Percentiles rank a stretch among this genome's conserved stretches.
Conservation (phyloP, 2,329 filamentous ascomycete species). For the Claviceps arundinis region DNA sequence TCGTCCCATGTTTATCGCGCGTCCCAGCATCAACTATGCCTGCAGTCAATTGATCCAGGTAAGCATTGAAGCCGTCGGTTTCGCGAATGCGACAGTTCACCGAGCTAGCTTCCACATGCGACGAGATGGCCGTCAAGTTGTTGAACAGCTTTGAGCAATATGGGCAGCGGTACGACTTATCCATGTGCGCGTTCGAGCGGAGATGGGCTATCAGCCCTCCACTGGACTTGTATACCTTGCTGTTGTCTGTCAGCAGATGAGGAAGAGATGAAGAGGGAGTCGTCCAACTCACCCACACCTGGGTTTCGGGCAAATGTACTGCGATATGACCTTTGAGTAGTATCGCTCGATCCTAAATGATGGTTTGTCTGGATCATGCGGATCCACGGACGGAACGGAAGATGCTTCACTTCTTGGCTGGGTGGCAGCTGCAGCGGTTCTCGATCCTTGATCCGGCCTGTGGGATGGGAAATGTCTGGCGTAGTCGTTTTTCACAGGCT, state of each 20-base stretch:
- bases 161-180: constrained; percentile 26
- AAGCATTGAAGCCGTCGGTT: constrained; percentile 21
- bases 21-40: constrained; percentile 16
- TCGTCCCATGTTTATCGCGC: constrained; percentile 15
- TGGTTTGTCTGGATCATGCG: constrained; percentile 31
- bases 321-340: constrained; percentile 25
- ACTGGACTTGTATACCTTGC: constrained; percentile 26
- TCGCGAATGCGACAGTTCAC: constrained; percentile 29
- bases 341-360: constrained; percentile 36
- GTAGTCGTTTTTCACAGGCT: constrained; percentile 18
- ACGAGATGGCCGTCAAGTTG: constrained; percentile 28
- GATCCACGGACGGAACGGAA: constrained; percentile 10
- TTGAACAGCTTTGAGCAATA: constrained; percentile 29
- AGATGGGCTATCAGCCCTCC: constrained; percentile 29
- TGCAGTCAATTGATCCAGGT: constrained; percentile 20
- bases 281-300: constrained; percentile 34
- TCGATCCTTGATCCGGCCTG: background rate
- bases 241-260: constrained; percentile 10
- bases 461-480: constrained; percentile 11
- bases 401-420: constrained; percentile 8
- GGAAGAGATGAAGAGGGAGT: background rate
- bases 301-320: constrained; percentile 40
- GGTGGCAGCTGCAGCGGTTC: constrained; percentile 1
- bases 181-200: constrained; percentile 26
- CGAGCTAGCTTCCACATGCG: constrained; percentile 34